Percentiles rank a stretch among this genome's conserved stretches.
These are phyloP conservation scores for Hypoxylon rubiginosum DNA, from an alignment of 2,329 filamentous ascomycete genomes.

Conservation along the genomic window DNA sequence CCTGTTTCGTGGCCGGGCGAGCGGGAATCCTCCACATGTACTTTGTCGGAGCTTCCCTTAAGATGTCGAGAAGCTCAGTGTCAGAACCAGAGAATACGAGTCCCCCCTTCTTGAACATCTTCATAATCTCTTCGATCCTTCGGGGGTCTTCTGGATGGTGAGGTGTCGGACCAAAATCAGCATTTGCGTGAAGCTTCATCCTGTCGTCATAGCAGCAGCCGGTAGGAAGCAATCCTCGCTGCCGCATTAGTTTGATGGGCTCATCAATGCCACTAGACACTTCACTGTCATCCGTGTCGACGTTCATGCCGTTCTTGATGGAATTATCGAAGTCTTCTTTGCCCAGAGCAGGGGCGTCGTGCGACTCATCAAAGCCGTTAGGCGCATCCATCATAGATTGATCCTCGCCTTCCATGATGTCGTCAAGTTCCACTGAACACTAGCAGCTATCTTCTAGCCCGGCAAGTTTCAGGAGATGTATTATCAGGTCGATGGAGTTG, in stretches of 20 bases:
- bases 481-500: background rate
- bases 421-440: background rate
- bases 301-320: constrained; percentile 53
- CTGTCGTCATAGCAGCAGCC: constrained; percentile 91
- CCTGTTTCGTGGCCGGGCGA: constrained; percentile 80
- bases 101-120: constrained; percentile 84
- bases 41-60: constrained; percentile 67
- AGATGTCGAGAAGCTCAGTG: constrained; percentile 64
- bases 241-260: constrained; percentile 56
- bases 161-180: constrained; percentile 77
- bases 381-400: constrained; percentile 60
- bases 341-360: constrained; percentile 45
- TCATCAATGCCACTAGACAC: constrained; percentile 53
- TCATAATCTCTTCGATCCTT: constrained; percentile 93
- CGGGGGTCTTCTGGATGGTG: constrained; percentile 95
- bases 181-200: constrained; percentile 96
- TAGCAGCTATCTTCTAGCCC: constrained; percentile 38
- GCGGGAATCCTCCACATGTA: constrained; percentile 84
- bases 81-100: constrained; percentile 76
- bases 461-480: background rate
- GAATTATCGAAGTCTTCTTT: constrained; percentile 42
- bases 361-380: constrained; percentile 56
- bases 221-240: constrained; percentile 71
- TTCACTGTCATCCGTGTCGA: constrained; percentile 52
- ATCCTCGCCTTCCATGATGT: constrained; percentile 59